These are phyloP conservation scores for Stemphylium vesicarium DNA, from an alignment of 2,329 filamentous ascomycete genomes.

Conservation along the genomic window DNA sequence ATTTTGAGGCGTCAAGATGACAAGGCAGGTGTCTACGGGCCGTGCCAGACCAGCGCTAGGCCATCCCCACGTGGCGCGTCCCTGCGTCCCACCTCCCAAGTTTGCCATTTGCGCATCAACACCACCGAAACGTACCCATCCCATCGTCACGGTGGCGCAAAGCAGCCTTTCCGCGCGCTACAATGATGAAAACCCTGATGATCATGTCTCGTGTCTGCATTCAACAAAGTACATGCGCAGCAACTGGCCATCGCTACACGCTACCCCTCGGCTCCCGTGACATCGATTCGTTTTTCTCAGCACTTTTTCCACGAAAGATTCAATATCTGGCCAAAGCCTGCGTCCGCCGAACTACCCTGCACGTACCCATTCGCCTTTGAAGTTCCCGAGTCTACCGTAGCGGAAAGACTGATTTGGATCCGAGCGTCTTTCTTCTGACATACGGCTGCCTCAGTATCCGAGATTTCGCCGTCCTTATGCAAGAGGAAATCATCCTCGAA, in stretches of 20 bases:
- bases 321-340: conserved; percentile 26
- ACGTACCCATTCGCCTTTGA: conserved; percentile 19
- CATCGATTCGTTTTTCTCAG: conserved; percentile 2
- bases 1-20: neutral
- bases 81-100: neutral
- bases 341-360: conserved; percentile 22
- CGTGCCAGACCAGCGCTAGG: neutral
- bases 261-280: neutral
- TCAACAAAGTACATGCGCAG: neutral
- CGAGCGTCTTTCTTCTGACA: conserved; percentile 33
- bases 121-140: neutral
- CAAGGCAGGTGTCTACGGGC: neutral
- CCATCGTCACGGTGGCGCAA: neutral
- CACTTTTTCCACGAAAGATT: conserved; percentile 36
- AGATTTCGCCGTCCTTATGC: conserved; percentile 34
- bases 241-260: neutral
- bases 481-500: conserved; percentile 31
- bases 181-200: neutral
- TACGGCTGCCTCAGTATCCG: conserved; percentile 20
- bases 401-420: conserved; percentile 33
- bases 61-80: neutral
- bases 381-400: conserved; percentile 19
- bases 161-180: neutral
- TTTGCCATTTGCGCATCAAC: neutral
- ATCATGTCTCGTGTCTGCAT: neutral